phyloP scores from a whole-genome alignment of 345 rosid genomes.

The Populus tremula region DNA sequence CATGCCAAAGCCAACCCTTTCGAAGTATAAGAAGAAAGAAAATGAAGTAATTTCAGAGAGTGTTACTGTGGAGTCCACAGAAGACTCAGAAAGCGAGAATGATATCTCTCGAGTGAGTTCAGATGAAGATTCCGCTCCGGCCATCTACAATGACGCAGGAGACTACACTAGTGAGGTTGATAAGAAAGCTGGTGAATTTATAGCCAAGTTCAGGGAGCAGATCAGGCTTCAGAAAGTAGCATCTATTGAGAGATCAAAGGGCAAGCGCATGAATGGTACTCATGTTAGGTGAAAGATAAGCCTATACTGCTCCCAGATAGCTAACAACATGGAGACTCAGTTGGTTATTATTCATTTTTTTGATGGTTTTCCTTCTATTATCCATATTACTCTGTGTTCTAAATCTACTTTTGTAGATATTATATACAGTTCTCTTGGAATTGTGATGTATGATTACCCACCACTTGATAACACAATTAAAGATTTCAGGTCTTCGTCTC shows the following conservation, averaged over 20 bases:
- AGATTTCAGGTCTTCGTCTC: background rate
- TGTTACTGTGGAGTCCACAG: conserved; percentile 10
- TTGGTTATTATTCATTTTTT: background rate
- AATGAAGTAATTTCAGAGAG: conserved; percentile 15
- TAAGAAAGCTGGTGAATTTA: conserved; percentile 87
- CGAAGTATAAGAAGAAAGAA: conserved; percentile 20
- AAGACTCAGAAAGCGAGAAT: conserved; percentile 26
- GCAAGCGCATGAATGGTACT: conserved; percentile 29
- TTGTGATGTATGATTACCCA: background rate
- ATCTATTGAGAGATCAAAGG: conserved; percentile 51
- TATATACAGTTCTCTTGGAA: background rate
- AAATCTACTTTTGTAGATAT: conserved; percentile 1
- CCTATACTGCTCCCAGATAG: background rate
- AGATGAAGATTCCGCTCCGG: conserved; percentile 23
- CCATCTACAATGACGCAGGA: conserved; percentile 30
- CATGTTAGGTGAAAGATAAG: conserved; percentile 19
- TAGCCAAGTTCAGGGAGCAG: conserved; percentile 87
- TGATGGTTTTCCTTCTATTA: background rate
- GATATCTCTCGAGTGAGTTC: conserved; percentile 26
- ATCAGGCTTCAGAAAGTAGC: conserved; percentile 71
- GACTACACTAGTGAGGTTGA: conserved; percentile 64
- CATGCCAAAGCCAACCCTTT: conserved; percentile 6
- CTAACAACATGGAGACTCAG: background rate
- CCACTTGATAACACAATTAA: background rate
- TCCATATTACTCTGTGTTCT: background rate